A percentile compares a stretch with the other conserved stretches of the same genome.
These are phyloP conservation scores for Torrubiellomyces zombiae DNA, from an alignment of 2,329 filamentous ascomycete genomes.

Conservation along the genomic window DNA sequence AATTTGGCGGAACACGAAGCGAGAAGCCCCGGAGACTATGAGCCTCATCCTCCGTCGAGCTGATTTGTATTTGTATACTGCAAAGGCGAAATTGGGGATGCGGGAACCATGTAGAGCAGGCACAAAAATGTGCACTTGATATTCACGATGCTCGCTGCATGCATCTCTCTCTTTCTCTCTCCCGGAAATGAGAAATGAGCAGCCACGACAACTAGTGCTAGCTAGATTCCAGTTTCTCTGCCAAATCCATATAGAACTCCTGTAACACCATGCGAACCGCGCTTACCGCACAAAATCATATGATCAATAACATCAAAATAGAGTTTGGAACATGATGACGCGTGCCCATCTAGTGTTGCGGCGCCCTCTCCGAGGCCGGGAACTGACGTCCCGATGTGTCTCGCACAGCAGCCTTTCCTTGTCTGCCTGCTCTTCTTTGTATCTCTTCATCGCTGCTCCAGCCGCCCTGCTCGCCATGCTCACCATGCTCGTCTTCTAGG, in stretches of 20 bases:
- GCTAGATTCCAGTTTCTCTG: no score
- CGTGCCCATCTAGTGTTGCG: constrained; percentile 9
- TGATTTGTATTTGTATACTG: no score
- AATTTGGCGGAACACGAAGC: constrained; percentile 90
- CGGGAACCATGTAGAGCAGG: no score
- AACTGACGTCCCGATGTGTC: constrained; percentile 34
- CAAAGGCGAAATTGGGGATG: no score
- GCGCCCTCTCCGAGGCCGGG: constrained; percentile 35
- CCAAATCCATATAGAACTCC: constrained; percentile 1
- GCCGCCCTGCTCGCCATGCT: constrained; percentile 14
- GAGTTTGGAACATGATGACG: not conserved
- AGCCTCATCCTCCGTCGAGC: constrained; percentile 4
- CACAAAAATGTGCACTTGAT: no score
- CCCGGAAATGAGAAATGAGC: no score
- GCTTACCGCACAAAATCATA: not conserved
- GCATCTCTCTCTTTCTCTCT: no score
- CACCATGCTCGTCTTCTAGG: constrained; percentile 10
- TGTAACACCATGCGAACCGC: constrained; percentile 3
- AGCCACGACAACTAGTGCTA: no score
- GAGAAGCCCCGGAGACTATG: constrained; percentile 64
- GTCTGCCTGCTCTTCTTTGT: constrained; percentile 20
- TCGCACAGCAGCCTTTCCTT: constrained; percentile 26
- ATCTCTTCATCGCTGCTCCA: constrained; percentile 31
- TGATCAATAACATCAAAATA: not conserved
- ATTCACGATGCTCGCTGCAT: no score